phyloP scores from a whole-genome alignment of 352 stramenopile species.

The Globisporangium cystogenes region DNA sequence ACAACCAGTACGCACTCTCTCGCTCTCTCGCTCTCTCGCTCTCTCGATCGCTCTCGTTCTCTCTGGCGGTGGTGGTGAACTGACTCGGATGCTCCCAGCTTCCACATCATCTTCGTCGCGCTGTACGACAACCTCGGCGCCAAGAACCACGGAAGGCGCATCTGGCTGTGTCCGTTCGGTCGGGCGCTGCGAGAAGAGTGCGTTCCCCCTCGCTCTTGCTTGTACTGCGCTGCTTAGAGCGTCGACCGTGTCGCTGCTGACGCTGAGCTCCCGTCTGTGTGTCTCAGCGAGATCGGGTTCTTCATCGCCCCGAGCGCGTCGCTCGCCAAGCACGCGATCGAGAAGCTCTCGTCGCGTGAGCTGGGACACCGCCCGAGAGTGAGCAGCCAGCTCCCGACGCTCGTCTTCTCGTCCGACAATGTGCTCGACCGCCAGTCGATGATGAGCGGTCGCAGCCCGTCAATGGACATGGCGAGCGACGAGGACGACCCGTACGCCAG shows the following conservation, averaged over 20 bases:
- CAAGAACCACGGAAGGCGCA: conserved; percentile 16
- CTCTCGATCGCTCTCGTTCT: too few relatives aligned
- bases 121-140: conserved; percentile 33
- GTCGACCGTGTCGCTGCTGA: too few relatives aligned
- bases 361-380: not conserved
- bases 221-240: not conserved
- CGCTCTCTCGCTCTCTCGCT: not conserved
- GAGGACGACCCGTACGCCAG: conserved; percentile 10
- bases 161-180: conserved; percentile 32
- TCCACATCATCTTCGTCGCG: conserved; percentile 35
- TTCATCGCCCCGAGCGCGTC: conserved; percentile 40
- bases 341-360: conserved; percentile 16
- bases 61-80: not conserved
- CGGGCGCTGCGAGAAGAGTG: conserved; percentile 36
- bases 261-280: not conserved
- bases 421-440: conserved; percentile 48
- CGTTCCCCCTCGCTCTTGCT: not conserved
- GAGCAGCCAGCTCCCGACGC: conserved; percentile 16
- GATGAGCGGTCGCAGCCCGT: conserved; percentile 17
- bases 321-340: conserved; percentile 31
- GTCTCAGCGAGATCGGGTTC: conserved; percentile 39
- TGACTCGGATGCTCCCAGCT: conserved; percentile 13
- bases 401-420: conserved; percentile 42
- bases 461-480: conserved; percentile 13
- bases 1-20: conserved; percentile 26